Conservation (phyloP, 257 asterid genomes). For the Ligustrum vulgare region DNA sequence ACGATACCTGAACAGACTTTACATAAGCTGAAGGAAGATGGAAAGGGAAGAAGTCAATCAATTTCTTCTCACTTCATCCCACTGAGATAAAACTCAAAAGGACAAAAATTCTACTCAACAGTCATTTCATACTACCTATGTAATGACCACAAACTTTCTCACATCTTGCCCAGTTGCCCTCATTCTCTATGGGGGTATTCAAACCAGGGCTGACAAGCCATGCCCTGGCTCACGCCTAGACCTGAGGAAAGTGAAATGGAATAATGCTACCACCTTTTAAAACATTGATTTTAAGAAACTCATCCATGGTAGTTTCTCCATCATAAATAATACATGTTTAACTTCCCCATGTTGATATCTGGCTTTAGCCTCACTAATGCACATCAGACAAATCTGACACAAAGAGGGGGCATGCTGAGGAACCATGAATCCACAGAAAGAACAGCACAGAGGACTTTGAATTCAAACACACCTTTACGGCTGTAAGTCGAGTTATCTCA, state of each 20-base stretch:
- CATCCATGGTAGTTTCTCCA: not conserved
- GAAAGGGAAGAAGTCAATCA: not conserved
- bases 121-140: not conserved
- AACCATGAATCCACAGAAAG: constrained; percentile 18
- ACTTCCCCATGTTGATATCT: not conserved
- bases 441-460: constrained; percentile 1
- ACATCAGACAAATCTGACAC: constrained; percentile 6
- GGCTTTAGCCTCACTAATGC: not conserved
- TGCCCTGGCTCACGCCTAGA: not conserved
- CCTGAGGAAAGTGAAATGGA: not conserved
- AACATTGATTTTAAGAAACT: not conserved
- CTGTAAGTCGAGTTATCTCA: constrained; percentile 96
- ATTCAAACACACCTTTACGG: constrained; percentile 78
- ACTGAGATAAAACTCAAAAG: not conserved
- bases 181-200: too few relatives aligned
- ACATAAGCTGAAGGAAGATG: not conserved
- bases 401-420: constrained; percentile 11
- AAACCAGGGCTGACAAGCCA: not conserved
- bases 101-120: constrained; percentile 17
- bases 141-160: too few relatives aligned
- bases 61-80: not conserved
- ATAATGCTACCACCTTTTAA: not conserved
- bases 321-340: not conserved
- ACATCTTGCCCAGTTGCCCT: too few relatives aligned
- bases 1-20: not conserved